Conservation (phyloP, 768 basidiomycete species). For the Termitomyces sp. region DNA sequence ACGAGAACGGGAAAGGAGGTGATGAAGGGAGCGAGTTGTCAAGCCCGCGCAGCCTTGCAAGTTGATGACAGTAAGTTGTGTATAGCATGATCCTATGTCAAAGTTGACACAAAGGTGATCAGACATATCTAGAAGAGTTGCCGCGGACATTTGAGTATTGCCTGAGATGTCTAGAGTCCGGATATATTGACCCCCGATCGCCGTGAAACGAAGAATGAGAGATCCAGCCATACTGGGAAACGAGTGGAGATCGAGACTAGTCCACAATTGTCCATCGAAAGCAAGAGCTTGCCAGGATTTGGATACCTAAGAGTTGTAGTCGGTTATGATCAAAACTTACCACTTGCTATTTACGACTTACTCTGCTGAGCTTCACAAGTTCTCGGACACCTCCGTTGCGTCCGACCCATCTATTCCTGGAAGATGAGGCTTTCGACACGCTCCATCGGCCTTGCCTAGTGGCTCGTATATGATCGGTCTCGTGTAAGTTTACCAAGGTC, state of each 20-base stretch:
- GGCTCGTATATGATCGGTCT: conserved; percentile 47
- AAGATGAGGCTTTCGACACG: conserved; percentile 51
- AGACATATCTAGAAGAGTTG: conserved; percentile 47
- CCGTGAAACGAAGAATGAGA: conserved; percentile 48
- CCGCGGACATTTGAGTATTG: conserved; percentile 44
- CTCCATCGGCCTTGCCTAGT: conserved; percentile 52
- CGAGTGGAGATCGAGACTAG: conserved; percentile 51
- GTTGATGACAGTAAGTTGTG: conserved; percentile 66
- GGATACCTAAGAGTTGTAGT: conserved; percentile 51
- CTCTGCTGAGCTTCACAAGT: conserved; percentile 73
- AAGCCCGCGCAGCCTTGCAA: conserved; percentile 68
- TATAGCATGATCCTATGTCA: conserved; percentile 36
- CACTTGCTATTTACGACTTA: conserved; percentile 29
- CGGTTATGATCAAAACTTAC: not conserved
- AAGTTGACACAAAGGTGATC: conserved; percentile 44
- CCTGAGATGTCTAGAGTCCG: conserved; percentile 58
- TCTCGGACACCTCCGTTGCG: conserved; percentile 69
- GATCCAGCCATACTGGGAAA: conserved; percentile 53
- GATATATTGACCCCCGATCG: conserved; percentile 60
- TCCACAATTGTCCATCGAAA: conserved; percentile 88
- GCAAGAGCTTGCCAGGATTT: conserved; percentile 70
- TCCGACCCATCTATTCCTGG: conserved; percentile 70
- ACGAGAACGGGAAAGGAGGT: conserved; percentile 63
- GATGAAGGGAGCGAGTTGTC: conserved; percentile 61
- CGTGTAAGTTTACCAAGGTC: conserved; percentile 50